A percentile compares a stretch with the other conserved stretches of the same genome.
Evolutionary conservation across 768 basidiomycete genomes (phyloP).

Genomic region (Rubroboletus satanas): DNA sequence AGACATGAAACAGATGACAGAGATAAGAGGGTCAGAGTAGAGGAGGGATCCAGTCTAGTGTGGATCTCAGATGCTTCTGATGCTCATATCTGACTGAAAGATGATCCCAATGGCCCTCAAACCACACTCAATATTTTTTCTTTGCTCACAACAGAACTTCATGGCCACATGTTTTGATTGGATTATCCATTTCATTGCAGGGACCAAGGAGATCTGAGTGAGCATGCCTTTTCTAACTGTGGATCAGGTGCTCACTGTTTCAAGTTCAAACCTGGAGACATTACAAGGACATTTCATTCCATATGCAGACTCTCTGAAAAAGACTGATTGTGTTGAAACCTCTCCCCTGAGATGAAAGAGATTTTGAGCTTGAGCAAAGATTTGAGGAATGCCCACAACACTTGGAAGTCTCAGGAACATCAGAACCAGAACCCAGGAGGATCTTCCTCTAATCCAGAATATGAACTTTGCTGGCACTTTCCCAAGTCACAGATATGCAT

Average conservation of each 20-base stretch:
- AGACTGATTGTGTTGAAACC: background rate
- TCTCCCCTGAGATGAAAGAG: no score
- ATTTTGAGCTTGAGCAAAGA: no score
- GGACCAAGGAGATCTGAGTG: background rate
- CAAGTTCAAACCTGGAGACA: background rate
- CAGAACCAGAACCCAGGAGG: no score
- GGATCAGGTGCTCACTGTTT: background rate
- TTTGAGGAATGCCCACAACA: no score
- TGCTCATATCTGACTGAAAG: background rate
- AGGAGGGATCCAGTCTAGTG: no score
- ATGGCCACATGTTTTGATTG: background rate
- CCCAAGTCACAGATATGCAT: no score
- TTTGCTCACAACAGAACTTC: conserved; percentile 3
- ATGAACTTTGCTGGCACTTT: no score
- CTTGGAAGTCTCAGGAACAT: no score
- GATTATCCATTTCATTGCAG: background rate
- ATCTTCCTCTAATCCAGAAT: no score
- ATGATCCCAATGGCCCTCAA: background rate
- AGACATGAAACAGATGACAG: no score
- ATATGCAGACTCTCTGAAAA: background rate
- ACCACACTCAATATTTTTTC: conserved; percentile 5
- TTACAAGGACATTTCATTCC: background rate
- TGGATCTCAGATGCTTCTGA: no score
- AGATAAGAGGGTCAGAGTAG: no score
- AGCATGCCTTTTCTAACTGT: background rate